A percentile compares a stretch with the other conserved stretches of the same genome.
Conservation (phyloP, 495 filamentous ascomycete genomes). For the Bombardia bombarda region DNA sequence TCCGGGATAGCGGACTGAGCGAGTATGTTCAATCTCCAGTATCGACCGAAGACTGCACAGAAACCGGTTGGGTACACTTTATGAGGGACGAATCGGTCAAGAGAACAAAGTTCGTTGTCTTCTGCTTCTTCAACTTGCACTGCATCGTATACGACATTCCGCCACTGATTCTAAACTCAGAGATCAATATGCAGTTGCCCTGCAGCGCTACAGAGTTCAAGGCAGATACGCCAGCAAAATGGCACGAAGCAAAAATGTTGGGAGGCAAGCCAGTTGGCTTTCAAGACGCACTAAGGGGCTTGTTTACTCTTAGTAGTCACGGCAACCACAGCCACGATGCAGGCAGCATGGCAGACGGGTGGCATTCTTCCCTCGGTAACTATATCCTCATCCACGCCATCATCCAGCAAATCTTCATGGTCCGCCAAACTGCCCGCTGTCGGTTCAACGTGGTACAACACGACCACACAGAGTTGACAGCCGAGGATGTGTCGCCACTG, state of each 20-base stretch:
- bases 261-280: neutral
- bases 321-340: neutral
- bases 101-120: slow-evolving; percentile 46
- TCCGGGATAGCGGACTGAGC: slow-evolving; percentile 8
- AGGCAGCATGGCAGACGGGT: too few relatives aligned
- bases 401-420: slow-evolving; percentile 16
- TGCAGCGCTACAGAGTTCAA: slow-evolving; percentile 46
- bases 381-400: slow-evolving; percentile 48
- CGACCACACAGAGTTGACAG: neutral
- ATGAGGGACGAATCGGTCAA: slow-evolving; percentile 39
- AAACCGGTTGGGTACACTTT: slow-evolving; percentile 43
- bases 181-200: slow-evolving; percentile 44
- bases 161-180: slow-evolving; percentile 42
- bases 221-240: slow-evolving; percentile 37
- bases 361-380: slow-evolving; percentile 40
- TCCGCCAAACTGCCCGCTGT: neutral
- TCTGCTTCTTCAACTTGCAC: slow-evolving; percentile 49
- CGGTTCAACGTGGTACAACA: too few relatives aligned
- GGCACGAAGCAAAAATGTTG: slow-evolving; percentile 21
- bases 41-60: slow-evolving; percentile 25
- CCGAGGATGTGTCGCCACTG: neutral
- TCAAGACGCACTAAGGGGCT: neutral
- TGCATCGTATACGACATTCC: slow-evolving; percentile 49
- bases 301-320: neutral
- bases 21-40: too few relatives aligned